phyloP scores from a whole-genome alignment of 129 eudicot genomes.

The Helichrysum umbraculigerum region DNA sequence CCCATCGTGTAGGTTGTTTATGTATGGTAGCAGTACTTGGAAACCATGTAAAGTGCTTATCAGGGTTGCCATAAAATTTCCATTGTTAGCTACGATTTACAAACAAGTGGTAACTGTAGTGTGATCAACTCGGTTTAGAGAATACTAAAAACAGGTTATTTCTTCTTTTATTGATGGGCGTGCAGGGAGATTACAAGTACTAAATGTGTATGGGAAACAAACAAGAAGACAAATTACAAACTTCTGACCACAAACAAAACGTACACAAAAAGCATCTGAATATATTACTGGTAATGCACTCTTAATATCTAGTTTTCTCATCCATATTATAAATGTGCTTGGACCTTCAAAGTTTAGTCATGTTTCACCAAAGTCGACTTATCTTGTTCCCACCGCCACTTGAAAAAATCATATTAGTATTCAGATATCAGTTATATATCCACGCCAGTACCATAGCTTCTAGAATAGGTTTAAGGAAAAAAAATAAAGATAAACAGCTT shows the following conservation, averaged over 20 bases:
- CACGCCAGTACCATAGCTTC: not conserved
- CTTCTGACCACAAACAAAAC: not conserved
- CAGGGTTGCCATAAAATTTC: not conserved
- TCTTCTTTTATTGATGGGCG: not conserved
- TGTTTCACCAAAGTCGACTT: constrained; percentile 11
- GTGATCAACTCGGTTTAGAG: not conserved
- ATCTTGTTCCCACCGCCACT: constrained; percentile 28
- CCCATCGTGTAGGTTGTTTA: not conserved
- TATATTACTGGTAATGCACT: not conserved
- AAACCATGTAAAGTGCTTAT: not conserved
- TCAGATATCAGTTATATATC: not conserved
- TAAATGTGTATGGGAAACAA: not conserved
- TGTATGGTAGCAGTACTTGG: constrained; percentile 1
- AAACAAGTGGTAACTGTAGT: not conserved
- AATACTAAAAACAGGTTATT: not conserved
- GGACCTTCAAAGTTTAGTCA: constrained; percentile 6
- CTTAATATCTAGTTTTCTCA: not conserved
- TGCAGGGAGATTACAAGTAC: not conserved
- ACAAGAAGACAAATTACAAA: not conserved
- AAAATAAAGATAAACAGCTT: not conserved
- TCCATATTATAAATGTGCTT: not conserved
- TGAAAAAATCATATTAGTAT: constrained; percentile 1
- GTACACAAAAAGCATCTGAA: not conserved
- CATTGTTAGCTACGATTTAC: not conserved
- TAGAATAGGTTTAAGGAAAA: not conserved